These are phyloP conservation scores for Cutaneotrichosporon sp. DNA, from an alignment of 1,284 basidiomycete genomes.

Conservation along the genomic window DNA sequence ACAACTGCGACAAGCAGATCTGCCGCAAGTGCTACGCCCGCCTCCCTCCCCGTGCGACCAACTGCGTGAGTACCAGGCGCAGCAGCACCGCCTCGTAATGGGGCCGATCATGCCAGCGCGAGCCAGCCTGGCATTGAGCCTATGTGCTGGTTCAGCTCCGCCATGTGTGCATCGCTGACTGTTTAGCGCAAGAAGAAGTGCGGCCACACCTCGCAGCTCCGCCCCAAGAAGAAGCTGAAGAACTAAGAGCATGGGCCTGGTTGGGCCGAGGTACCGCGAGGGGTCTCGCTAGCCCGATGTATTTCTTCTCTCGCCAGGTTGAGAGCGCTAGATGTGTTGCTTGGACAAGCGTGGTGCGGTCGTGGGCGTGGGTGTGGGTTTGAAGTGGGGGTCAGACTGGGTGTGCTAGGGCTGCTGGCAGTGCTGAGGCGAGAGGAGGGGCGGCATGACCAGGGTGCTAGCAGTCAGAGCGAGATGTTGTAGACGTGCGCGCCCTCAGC, in stretches of 20 bases:
- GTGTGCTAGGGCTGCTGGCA: no score
- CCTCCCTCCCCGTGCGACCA: conserved; percentile 96
- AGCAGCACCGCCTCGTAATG: neutral
- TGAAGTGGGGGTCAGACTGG: no score
- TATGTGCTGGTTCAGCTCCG: no score
- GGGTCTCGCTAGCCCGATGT: conserved; percentile 26
- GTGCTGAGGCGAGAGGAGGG: no score
- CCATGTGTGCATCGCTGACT: neutral
- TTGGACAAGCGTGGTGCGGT: no score
- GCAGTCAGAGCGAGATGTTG: no score
- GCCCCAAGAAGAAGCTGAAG: conserved; percentile 86
- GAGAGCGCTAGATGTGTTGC: neutral
- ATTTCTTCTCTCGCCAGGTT: conserved; percentile 22
- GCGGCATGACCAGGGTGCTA: no score
- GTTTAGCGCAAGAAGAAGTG: conserved; percentile 54
- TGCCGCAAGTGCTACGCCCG: conserved; percentile 99
- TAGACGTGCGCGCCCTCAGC: no score
- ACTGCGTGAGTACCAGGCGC: conserved; percentile 74
- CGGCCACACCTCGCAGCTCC: conserved; percentile 90
- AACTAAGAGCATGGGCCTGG: conserved; percentile 50
- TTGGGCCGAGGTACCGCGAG: conserved; percentile 15
- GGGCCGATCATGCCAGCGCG: no score
- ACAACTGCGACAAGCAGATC: conserved; percentile 97
- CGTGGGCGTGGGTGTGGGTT: neutral
- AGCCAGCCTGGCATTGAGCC: no score